Conservation (phyloP, 805 yeast species). For the Saitoella complicata region DNA sequence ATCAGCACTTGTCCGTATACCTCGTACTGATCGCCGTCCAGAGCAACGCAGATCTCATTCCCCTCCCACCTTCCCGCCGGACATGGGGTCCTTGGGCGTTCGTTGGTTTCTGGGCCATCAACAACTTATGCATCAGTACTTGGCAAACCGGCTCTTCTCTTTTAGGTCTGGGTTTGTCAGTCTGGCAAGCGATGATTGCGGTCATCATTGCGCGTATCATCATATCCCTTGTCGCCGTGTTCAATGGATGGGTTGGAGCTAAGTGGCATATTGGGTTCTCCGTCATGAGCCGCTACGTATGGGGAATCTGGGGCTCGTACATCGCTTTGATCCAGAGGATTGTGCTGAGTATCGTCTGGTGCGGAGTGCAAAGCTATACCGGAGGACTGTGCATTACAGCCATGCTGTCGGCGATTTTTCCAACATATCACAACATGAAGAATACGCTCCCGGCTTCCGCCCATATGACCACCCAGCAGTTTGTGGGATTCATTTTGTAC, state of each 20-base stretch:
- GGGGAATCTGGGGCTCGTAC: conserved; percentile 32
- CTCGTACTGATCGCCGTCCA: neutral
- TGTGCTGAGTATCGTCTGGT: conserved; percentile 32
- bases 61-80: conserved; percentile 20
- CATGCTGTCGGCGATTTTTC: conserved; percentile 25
- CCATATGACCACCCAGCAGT: conserved; percentile 17
- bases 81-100: conserved; percentile 32
- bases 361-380: conserved; percentile 29
- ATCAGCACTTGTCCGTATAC: neutral
- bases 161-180: conserved; percentile 28
- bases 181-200: conserved; percentile 29
- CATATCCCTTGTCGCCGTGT: conserved; percentile 26
- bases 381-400: conserved; percentile 31
- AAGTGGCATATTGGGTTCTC: conserved; percentile 36
- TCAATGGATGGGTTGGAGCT: conserved; percentile 33
- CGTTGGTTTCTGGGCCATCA: conserved; percentile 16
- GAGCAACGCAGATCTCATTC: conserved; percentile 7
- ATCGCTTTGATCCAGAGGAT: conserved; percentile 30
- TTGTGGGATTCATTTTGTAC: conserved; percentile 11
- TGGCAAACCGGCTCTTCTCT: conserved; percentile 30
- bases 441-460: conserved; percentile 27
- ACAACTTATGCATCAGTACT: conserved; percentile 23
- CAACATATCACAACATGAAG: conserved; percentile 24
- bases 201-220: conserved; percentile 28
- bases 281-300: conserved; percentile 28